These are phyloP conservation scores for Grosmannia clavigera DNA, from an alignment of 2,329 filamentous ascomycete genomes.

Conservation along the genomic window DNA sequence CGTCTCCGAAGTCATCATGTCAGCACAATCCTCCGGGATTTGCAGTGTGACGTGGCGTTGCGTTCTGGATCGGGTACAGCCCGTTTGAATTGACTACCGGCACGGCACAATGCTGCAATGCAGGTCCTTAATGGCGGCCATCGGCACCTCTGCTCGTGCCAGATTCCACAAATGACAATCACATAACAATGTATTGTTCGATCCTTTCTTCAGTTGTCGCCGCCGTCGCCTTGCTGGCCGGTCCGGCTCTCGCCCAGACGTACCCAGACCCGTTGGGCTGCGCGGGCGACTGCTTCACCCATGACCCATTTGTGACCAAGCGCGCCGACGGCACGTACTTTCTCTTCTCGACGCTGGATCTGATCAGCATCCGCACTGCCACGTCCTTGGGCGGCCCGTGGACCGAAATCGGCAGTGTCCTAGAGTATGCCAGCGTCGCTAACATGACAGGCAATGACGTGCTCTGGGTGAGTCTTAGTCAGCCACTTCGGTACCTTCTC, in stretches of 20 bases:
- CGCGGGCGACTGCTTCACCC: slow-evolving; percentile 22
- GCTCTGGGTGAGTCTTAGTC: slow-evolving; percentile 18
- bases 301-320: slow-evolving; percentile 27
- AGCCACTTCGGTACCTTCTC: too few relatives aligned
- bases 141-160: too few relatives aligned
- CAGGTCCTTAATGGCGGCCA: too few relatives aligned
- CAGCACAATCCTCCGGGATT: too few relatives aligned
- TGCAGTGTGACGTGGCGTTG: too few relatives aligned
- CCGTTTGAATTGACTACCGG: too few relatives aligned
- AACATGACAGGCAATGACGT: slow-evolving; percentile 26
- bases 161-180: too few relatives aligned
- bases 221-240: neutral
- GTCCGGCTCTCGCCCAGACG: slow-evolving; percentile 6
- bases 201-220: neutral
- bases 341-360: slow-evolving; percentile 28
- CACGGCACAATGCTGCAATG: too few relatives aligned
- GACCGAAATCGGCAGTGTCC: slow-evolving; percentile 27
- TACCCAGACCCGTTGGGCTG: slow-evolving; percentile 23
- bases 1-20: too few relatives aligned
- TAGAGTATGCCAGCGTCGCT: slow-evolving; percentile 26
- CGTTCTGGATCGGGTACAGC: too few relatives aligned
- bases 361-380: slow-evolving; percentile 27
- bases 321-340: slow-evolving; percentile 29
- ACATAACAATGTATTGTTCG: neutral
- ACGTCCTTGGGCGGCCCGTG: slow-evolving; percentile 26